These are phyloP conservation scores for Pisolithus thermaeus DNA, from an alignment of 1,284 basidiomycete species.

Conservation along the genomic window DNA sequence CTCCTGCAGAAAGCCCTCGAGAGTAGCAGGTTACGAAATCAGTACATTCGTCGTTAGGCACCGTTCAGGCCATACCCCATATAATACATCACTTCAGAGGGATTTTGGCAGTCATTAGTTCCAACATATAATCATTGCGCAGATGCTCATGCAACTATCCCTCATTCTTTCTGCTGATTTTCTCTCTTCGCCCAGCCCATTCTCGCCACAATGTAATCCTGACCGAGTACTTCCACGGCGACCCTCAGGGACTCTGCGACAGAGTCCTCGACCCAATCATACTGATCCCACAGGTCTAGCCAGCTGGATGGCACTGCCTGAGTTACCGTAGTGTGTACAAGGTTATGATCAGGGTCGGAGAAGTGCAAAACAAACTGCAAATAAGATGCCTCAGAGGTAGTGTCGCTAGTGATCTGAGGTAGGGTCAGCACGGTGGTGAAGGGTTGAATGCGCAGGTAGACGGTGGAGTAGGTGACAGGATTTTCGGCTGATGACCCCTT, in stretches of 20 bases:
- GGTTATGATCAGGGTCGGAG: constrained; percentile 73
- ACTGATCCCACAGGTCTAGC: constrained; percentile 85
- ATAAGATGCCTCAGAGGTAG: constrained; percentile 37
- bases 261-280: constrained; percentile 94
- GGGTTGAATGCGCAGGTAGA: constrained; percentile 93
- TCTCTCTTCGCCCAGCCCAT: constrained; percentile 64
- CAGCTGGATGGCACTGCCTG: constrained; percentile 79
- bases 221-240: constrained; percentile 80
- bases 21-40: constrained; percentile 50
- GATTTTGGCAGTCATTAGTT: constrained; percentile 2
- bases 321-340: constrained; percentile 72
- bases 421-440: constrained; percentile 59
- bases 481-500: constrained; percentile 44
- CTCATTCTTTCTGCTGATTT: constrained; percentile 2
- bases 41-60: background rate
- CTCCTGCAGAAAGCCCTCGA: constrained; percentile 53
- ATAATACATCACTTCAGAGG: constrained; percentile 9
- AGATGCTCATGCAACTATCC: constrained; percentile 10
- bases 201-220: constrained; percentile 77
- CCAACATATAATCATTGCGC: constrained; percentile 9
- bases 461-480: constrained; percentile 85
- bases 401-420: constrained; percentile 21
- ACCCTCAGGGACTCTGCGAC: constrained; percentile 81
- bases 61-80: constrained; percentile 2
- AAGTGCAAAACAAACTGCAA: constrained; percentile 85